Evolutionary conservation across 1,284 basidiomycete species (phyloP).

Genomic region (Cutaneotrichosporon spelunceum): DNA sequence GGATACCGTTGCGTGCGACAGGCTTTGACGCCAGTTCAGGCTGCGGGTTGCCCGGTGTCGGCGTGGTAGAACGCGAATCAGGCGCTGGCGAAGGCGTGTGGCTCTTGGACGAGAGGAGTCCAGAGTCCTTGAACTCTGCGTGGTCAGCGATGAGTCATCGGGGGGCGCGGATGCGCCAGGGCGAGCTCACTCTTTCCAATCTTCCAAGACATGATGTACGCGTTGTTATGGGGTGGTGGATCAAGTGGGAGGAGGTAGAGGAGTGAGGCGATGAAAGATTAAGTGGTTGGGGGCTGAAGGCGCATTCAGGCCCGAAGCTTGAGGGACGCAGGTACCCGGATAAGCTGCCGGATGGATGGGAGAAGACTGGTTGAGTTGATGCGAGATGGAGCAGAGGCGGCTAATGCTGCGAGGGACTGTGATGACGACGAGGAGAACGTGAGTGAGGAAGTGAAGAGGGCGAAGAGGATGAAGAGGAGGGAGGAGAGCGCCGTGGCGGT

Average conservation of each 20-base stretch:
- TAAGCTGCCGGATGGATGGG: not conserved
- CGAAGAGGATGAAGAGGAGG: slow-evolving; percentile 3
- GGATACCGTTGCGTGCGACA: slow-evolving; percentile 55
- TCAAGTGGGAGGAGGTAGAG: not conserved
- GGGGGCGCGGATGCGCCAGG: not conserved
- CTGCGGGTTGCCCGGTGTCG: slow-evolving; percentile 50
- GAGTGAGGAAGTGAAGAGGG: slow-evolving; percentile 12
- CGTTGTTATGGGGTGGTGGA: not conserved
- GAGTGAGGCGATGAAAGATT: too few species aligned
- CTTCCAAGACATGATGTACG: slow-evolving; percentile 52
- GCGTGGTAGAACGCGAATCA: slow-evolving; percentile 49
- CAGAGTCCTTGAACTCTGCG: slow-evolving; percentile 51
- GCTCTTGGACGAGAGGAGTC: slow-evolving; percentile 36
- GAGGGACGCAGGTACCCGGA: not conserved
- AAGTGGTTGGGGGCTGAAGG: not conserved
- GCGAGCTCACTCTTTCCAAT: slow-evolving; percentile 54
- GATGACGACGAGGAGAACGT: not conserved
- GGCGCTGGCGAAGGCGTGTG: slow-evolving; percentile 32
- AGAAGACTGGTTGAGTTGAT: not conserved
- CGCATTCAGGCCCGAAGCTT: not conserved
- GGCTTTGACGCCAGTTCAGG: slow-evolving; percentile 34
- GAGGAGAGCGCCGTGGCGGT: not conserved
- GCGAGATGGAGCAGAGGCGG: not conserved
- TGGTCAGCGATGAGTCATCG: slow-evolving; percentile 19
- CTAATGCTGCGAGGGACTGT: not conserved